Percentiles rank a stretch among this genome's conserved stretches.
Evolutionary conservation across 805 yeast species (phyloP).

Genomic region (Ogataea nonfermentans): DNA sequence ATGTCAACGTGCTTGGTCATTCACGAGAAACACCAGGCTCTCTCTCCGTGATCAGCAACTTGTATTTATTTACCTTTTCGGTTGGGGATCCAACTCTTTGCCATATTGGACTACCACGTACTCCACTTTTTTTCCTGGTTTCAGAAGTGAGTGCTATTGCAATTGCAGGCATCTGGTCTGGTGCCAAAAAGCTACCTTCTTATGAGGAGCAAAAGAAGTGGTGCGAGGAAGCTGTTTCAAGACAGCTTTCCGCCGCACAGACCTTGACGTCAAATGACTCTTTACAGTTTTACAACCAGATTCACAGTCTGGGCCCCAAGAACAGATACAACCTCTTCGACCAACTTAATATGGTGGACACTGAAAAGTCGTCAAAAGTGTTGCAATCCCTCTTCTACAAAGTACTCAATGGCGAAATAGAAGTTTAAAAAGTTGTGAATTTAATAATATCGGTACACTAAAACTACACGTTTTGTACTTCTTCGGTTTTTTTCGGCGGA

Average conservation of each 20-base stretch:
- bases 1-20: slow-evolving; percentile 5
- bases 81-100: slow-evolving; percentile 45
- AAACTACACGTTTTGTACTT: too few relatives aligned
- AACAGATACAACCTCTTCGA: slow-evolving; percentile 4
- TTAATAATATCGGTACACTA: too few relatives aligned
- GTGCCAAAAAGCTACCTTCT: slow-evolving; percentile 3
- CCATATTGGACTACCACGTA: slow-evolving; percentile 39
- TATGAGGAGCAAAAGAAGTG: slow-evolving; percentile 2
- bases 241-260: background rate
- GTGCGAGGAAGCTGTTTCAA: slow-evolving; percentile 11
- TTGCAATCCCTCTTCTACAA: background rate
- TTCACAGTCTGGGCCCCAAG: slow-evolving; percentile 2
- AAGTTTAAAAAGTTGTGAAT: background rate
- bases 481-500: background rate
- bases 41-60: slow-evolving; percentile 11
- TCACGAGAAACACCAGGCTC: slow-evolving; percentile 1
- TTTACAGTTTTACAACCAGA: background rate
- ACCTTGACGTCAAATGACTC: background rate
- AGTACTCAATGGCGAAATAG: background rate
- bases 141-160: slow-evolving; percentile 55
- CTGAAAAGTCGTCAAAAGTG: too few relatives aligned
- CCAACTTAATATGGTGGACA: background rate
- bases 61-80: slow-evolving; percentile 37
- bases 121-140: slow-evolving; percentile 46
- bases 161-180: slow-evolving; percentile 40